Evolutionary conservation across 768 basidiomycete species (phyloP), one percentile per base, ranked within the genome.

Genomic region (Wakefieldia striispora): DNA sequence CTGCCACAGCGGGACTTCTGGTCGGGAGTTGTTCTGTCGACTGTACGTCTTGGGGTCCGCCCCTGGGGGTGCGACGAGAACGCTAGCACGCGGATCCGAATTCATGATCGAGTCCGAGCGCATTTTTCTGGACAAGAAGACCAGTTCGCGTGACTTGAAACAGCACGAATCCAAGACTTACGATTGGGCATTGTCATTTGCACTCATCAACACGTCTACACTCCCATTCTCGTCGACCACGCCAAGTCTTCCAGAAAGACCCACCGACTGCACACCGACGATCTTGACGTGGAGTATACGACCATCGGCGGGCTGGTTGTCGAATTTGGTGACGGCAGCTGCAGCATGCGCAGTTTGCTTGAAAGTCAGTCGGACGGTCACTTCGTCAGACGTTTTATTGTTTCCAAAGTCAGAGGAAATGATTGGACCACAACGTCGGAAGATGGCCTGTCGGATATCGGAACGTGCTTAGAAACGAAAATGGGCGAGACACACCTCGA

Each of bases 281-380:
- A 90, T 67, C 45, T 69, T 68, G 6, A 93, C 88, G 6, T 73
- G 78, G 40, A 93, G 70, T 9, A 79, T 78, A 53, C 84, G 84
- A 1, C 91, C 91, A 51, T 94, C 91, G 3, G 91, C 91, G 17
- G 85, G 83, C 51, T 88, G 86, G 29, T 82, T 83, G 69, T 94
- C 70, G 66, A 90, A 94, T 60, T 85, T 85, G 57, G 77, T 64
- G 6, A 93, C 82, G 7, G 90, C 86, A 8, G 78, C 74, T 10
- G 78, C 70, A 0, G 91, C 91, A 37, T 83, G 75, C 0, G 75
- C 62, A 1, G 82, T 69, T 17, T 74, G 71, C 61, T 88, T 85
- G 75, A 88, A 88, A 12, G 86, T 86, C 17, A 93, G 72, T 17
- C 87, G 80, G 46, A 92, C 86, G 3, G 74, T 66, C 13, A 85